Evolutionary conservation across 257 asterid species (phyloP).

Genomic region (Buddleja alternifolia): DNA sequence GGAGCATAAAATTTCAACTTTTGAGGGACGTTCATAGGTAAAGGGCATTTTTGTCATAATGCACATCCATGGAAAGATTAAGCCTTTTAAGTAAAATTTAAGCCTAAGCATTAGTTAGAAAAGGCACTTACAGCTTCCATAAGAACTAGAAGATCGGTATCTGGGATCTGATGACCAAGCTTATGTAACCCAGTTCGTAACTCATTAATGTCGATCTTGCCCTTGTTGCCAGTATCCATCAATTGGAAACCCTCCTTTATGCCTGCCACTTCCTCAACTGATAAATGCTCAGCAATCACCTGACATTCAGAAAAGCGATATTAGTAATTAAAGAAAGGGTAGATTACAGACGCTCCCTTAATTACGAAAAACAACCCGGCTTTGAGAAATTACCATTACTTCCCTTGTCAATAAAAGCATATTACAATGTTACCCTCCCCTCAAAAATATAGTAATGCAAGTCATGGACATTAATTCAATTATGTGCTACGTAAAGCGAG

Average conservation of each 20-base stretch:
- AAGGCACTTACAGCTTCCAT: conserved; percentile 69
- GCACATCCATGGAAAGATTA: not conserved
- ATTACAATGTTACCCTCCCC: too few species aligned
- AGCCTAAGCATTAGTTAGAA: not conserved
- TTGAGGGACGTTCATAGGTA: too few species aligned
- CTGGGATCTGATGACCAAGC: conserved; percentile 73
- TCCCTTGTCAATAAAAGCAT: too few species aligned
- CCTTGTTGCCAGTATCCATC: conserved; percentile 65
- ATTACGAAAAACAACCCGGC: too few species aligned
- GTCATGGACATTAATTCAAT: not conserved
- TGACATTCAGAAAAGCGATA: conserved; percentile 27
- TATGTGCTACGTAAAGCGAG: not conserved
- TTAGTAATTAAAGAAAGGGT: conserved; percentile 19
- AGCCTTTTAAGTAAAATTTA: not conserved
- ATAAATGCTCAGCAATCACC: conserved; percentile 70
- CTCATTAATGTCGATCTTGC: conserved; percentile 62
- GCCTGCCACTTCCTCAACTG: conserved; percentile 69
- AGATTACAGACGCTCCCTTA: too few species aligned
- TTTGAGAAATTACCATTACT: too few species aligned
- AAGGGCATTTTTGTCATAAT: not conserved
- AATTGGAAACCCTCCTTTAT: conserved; percentile 56
- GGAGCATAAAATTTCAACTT: too few species aligned
- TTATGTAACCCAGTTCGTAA: conserved; percentile 59
- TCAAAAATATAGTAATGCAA: not conserved
- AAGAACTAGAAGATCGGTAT: conserved; percentile 53